These are phyloP conservation scores for Trichoderma reesei DNA, from an alignment of 495 filamentous ascomycete species.

Conservation along the genomic window DNA sequence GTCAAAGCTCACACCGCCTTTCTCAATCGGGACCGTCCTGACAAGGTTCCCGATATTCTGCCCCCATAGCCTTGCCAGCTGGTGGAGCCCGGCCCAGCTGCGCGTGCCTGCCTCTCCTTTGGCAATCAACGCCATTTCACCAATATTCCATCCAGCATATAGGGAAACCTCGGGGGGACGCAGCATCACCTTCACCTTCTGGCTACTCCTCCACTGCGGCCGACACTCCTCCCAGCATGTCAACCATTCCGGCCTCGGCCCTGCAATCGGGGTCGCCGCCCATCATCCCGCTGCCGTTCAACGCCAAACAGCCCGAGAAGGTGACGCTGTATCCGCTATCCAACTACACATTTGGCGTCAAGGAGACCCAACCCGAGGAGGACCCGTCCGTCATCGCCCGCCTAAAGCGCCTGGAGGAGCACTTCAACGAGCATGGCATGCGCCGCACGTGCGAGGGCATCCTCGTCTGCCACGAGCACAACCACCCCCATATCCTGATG, in stretches of 20 bases:
- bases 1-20: neutral
- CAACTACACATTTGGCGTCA: conserved; percentile 97
- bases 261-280: conserved; percentile 70
- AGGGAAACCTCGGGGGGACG: neutral
- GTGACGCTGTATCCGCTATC: conserved; percentile 92
- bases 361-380: conserved; percentile 96
- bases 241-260: conserved; percentile 58
- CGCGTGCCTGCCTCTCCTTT: neutral
- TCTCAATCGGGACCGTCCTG: neutral
- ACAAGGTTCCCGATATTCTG: neutral
- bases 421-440: conserved; percentile 90
- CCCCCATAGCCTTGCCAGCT: neutral
- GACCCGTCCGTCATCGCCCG: conserved; percentile 91
- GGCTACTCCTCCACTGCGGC: neutral
- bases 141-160: neutral
- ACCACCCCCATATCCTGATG: conserved; percentile 97
- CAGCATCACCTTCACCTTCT: neutral
- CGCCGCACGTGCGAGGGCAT: conserved; percentile 93
- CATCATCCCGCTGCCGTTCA: conserved; percentile 71
- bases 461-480: conserved; percentile 96
- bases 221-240: conserved; percentile 43
- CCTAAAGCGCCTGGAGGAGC: conserved; percentile 84
- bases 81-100: neutral
- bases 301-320: conserved; percentile 76
- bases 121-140: neutral